Evolutionary conservation across 1,284 basidiomycete species (phyloP).

Genomic region (Naganishia albida): DNA sequence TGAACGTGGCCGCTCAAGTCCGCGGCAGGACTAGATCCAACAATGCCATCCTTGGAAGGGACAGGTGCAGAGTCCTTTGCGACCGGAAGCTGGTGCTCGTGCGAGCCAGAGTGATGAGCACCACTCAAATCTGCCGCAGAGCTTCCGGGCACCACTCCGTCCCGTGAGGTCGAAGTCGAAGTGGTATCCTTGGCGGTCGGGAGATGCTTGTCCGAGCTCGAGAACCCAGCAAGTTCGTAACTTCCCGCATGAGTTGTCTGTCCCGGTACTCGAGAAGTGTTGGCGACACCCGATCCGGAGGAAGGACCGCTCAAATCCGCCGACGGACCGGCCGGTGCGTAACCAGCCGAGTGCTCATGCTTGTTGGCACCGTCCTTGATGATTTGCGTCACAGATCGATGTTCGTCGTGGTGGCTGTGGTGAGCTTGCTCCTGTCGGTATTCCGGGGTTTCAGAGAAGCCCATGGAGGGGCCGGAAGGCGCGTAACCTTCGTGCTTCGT

Average conservation of each 20-base stretch:
- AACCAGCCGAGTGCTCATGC: constrained; percentile 6
- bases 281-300: not conserved
- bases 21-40: no score
- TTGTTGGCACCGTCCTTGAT: constrained; percentile 24
- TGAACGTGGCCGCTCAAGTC: no score
- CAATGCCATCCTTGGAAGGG: no score
- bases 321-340: not conserved
- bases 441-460: not conserved
- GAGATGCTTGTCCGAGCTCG: not conserved
- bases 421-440: not conserved
- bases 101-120: not conserved
- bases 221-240: not conserved
- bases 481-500: constrained; percentile 16
- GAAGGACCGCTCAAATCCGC: not conserved
- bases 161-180: not conserved
- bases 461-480: constrained; percentile 21
- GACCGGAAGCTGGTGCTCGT: no score
- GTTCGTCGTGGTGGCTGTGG: constrained; percentile 5
- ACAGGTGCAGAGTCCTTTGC: no score
- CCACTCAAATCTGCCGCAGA: constrained; percentile 1
- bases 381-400: constrained; percentile 14
- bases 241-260: not conserved
- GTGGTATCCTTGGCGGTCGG: not conserved
- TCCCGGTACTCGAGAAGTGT: not conserved
- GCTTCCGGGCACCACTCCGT: not conserved